Evolutionary conservation across 345 rosid genomes (phyloP), one percentile per base, ranked within the genome.

Genomic region (Hibiscus syriacus): DNA sequence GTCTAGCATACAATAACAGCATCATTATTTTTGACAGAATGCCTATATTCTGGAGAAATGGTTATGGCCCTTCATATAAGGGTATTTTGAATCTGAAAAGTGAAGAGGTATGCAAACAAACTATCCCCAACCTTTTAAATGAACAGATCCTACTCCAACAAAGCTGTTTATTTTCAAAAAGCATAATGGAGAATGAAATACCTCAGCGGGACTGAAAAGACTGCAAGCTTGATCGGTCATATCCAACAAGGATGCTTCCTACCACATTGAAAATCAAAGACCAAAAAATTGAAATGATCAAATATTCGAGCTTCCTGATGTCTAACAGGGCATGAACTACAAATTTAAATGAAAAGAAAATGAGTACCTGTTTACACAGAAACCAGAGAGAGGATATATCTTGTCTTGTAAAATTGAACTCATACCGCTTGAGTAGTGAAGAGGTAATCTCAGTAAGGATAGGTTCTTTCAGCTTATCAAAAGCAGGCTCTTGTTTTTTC

Each of bases 191-290:
- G 41, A n/a, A 45, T 57, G 55, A 34, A 48, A 22, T 80, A 94
- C 99, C 98, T 94, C 97, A 17, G 81, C 72, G 25, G 89, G 83
- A 52, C 70, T 83, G 79, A 94, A 89, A 79, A 94, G 96, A 66
- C 76, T 86, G 75, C 99, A 94, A 64, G 98, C 89, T 82, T 81
- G 96, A 78, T 88, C 84, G 27, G 90, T 86, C 67, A 84, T 76
- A 76, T 92, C 86, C 78, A 87, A 82, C 80, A 94, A 75, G 45
- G 98, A 87, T 72, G 97, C 89, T 85, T 94, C 98, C 99, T 94
- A 88, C 71, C 73, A 80, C 64, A 54, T 45, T 4, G 10, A 63
- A 77, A 59, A 61, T 48, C 72, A 20, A 55, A 64, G 0, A 3
- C 11, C 57, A 20, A 48, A n/a, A 17, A 49, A 67, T 58, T 43